Conservation (phyloP, 768 basidiomycete species). For the Rhodotorula toruloides region DNA sequence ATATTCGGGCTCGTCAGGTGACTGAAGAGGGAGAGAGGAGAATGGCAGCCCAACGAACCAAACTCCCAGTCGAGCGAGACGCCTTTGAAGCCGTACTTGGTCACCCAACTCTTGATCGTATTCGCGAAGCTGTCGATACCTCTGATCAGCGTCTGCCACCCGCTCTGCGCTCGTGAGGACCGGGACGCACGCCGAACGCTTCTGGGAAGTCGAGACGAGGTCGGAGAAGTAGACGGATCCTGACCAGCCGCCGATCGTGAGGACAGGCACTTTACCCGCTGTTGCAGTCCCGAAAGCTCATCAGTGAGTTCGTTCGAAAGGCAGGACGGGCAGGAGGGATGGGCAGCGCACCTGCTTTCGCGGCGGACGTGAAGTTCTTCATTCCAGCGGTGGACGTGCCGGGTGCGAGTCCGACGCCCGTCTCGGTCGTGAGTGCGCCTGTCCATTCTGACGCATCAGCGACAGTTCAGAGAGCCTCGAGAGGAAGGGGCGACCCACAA, state of each 20-base stretch:
- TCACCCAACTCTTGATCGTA: constrained; percentile 14
- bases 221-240: constrained; percentile 27
- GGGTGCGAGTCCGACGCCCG: constrained; percentile 6
- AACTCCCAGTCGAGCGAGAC: constrained; percentile 46
- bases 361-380: not conserved
- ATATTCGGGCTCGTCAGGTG: not conserved
- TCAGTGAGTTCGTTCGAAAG: not conserved
- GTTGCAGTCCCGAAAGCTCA: accelerated
- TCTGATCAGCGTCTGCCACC: no score
- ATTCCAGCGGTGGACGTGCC: constrained; percentile 5
- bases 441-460: not conserved
- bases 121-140: constrained; percentile 10
- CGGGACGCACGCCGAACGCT: not conserved
- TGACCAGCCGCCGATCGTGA: constrained; percentile 26
- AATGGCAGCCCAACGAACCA: constrained; percentile 35
- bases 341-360: not conserved
- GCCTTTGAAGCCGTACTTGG: constrained; percentile 7
- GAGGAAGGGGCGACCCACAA: not conserved
- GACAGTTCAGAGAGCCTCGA: not conserved
- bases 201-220: constrained; percentile 17
- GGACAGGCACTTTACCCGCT: constrained; percentile 12
- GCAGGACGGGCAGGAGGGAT: not conserved
- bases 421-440: constrained; percentile 8
- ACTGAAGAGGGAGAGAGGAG: not conserved
- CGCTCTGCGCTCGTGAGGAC: no score